Conservation (phyloP, 2,329 filamentous ascomycete species). For the Ceratocystis huliohia region DNA sequence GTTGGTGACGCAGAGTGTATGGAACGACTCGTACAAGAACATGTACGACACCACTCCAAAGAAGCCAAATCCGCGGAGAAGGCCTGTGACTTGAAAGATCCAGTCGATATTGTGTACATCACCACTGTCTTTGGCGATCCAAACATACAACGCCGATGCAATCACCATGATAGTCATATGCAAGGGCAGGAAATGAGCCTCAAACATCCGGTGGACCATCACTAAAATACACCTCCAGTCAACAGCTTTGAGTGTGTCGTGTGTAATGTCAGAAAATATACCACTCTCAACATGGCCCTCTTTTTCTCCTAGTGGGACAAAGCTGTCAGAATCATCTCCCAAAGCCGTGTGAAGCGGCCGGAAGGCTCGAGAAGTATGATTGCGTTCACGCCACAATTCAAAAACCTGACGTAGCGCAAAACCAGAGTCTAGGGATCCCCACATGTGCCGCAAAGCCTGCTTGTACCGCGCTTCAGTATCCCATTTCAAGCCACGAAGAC, state of each 20-base stretch:
- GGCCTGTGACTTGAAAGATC: slow-evolving; percentile 48
- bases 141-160: slow-evolving; percentile 47
- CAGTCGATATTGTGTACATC: slow-evolving; percentile 43
- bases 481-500: slow-evolving; percentile 40
- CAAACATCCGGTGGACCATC: slow-evolving; percentile 55
- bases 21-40: slow-evolving; percentile 55
- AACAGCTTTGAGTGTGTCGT: slow-evolving; percentile 38
- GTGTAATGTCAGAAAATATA: slow-evolving; percentile 43
- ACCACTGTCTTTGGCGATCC: slow-evolving; percentile 38
- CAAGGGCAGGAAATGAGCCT: slow-evolving; percentile 58
- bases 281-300: slow-evolving; percentile 37
- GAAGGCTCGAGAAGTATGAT: slow-evolving; percentile 42
- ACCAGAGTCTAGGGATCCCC: slow-evolving; percentile 58
- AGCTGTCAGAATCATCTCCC: slow-evolving; percentile 33
- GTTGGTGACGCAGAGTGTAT: slow-evolving; percentile 45
- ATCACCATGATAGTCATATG: slow-evolving; percentile 54
- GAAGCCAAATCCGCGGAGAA: slow-evolving; percentile 49
- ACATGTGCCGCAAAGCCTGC: slow-evolving; percentile 64
- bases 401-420: slow-evolving; percentile 47
- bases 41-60: slow-evolving; percentile 51
- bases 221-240: slow-evolving; percentile 45
- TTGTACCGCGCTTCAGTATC: slow-evolving; percentile 56
- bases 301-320: slow-evolving; percentile 35
- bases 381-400: slow-evolving; percentile 46
- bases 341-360: slow-evolving; percentile 41